phyloP scores from a whole-genome alignment of 768 basidiomycete species.

The Clavaria fumosa region DNA sequence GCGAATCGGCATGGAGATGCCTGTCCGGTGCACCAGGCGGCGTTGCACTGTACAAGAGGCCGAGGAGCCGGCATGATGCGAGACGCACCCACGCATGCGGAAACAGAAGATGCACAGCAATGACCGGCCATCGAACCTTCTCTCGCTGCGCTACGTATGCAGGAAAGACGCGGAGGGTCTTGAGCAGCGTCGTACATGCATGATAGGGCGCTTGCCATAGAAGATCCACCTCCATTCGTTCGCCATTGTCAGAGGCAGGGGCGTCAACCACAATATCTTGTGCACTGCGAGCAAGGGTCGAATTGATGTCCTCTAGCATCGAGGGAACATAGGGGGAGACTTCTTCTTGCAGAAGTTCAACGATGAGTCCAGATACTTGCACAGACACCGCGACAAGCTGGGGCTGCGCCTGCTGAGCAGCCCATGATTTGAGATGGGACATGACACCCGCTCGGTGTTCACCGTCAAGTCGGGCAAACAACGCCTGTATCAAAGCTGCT shows the following conservation, averaged over 20 bases:
- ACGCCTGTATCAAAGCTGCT: slow-evolving; percentile 60
- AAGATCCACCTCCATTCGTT: slow-evolving; percentile 36
- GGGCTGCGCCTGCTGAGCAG: slow-evolving; percentile 38
- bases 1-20: slow-evolving; percentile 22
- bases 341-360: slow-evolving; percentile 48
- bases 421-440: slow-evolving; percentile 71
- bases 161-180: slow-evolving; percentile 44
- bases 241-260: slow-evolving; percentile 18
- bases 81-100: slow-evolving; percentile 93
- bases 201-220: slow-evolving; percentile 83
- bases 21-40: slow-evolving; percentile 25
- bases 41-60: slow-evolving; percentile 44
- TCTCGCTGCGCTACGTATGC: slow-evolving; percentile 28
- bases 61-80: slow-evolving; percentile 62
- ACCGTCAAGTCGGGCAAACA: slow-evolving; percentile 55
- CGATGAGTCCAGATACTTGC: slow-evolving; percentile 69
- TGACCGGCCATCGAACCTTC: slow-evolving; percentile 43
- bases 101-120: slow-evolving; percentile 59
- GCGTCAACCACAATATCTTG: slow-evolving; percentile 21
- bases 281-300: slow-evolving; percentile 30
- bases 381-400: slow-evolving; percentile 58
- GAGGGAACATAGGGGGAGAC: slow-evolving; percentile 27
- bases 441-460: slow-evolving; percentile 40
- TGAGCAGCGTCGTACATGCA: slow-evolving; percentile 47
- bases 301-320: slow-evolving; percentile 43